A percentile compares a stretch with the other conserved stretches of the same genome.
Evolutionary conservation across 305 asterid species (phyloP).

Genomic region (Fraxinus angustifolia): DNA sequence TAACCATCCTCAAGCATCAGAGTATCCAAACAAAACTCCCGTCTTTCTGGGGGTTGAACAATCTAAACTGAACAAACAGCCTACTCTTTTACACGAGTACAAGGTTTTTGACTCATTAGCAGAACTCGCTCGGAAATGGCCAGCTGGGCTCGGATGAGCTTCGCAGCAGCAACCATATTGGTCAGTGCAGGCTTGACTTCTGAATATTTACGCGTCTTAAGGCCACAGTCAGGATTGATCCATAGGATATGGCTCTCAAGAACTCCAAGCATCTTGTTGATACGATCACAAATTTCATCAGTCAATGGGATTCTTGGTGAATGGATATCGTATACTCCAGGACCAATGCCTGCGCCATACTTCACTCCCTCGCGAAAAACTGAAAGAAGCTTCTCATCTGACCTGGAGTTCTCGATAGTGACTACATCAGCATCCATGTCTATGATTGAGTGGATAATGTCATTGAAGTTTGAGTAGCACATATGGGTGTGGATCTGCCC

Average conservation of each 20-base stretch:
- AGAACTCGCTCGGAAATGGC: constrained; percentile 28
- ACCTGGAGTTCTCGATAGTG: constrained; percentile 64
- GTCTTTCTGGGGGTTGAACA: not conserved
- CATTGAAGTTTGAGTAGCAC: constrained; percentile 65
- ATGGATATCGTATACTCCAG: constrained; percentile 61
- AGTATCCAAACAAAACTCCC: not conserved
- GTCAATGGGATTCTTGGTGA: constrained; percentile 55
- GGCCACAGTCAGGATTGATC: constrained; percentile 66
- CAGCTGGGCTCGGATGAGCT: constrained; percentile 35
- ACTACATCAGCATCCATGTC: constrained; percentile 64
- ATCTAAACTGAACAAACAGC: not conserved
- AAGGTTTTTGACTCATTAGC: not conserved
- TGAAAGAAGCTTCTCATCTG: constrained; percentile 54
- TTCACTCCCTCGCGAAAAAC: constrained; percentile 48
- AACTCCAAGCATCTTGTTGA: constrained; percentile 41
- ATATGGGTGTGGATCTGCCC: constrained; percentile 60
- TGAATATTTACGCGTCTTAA: constrained; percentile 49
- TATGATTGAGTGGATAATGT: constrained; percentile 48
- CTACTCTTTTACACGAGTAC: not conserved
- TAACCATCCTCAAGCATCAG: not conserved
- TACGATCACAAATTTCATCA: constrained; percentile 42
- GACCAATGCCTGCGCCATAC: constrained; percentile 55
- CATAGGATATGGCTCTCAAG: constrained; percentile 40
- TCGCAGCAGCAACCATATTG: constrained; percentile 64
- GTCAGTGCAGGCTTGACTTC: constrained; percentile 47